Evolutionary conservation across 2,329 filamentous ascomycete species (phyloP).

Genomic region (Colletotrichum orbiculare): DNA sequence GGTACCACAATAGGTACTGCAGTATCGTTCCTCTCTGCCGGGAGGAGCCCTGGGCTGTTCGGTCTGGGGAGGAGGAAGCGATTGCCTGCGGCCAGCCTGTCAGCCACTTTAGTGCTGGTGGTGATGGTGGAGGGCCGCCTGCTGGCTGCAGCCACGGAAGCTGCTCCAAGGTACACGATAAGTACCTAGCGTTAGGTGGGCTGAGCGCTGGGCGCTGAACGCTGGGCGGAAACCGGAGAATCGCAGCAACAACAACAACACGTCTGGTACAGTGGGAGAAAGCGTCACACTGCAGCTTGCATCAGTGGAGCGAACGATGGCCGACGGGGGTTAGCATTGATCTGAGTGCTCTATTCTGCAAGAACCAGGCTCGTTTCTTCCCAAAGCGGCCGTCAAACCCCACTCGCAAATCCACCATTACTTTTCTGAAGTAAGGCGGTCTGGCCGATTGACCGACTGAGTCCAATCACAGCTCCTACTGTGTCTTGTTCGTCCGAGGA

Average conservation of each 20-base stretch:
- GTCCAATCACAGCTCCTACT: slow-evolving; percentile 24
- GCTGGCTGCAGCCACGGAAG: slow-evolving; percentile 21
- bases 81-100: not conserved
- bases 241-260: not conserved
- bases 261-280: slow-evolving; percentile 2
- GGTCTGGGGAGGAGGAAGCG: slow-evolving; percentile 3
- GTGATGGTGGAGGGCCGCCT: slow-evolving; percentile 16
- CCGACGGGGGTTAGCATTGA: not conserved
- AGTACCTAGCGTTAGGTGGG: not conserved
- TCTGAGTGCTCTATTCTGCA: slow-evolving; percentile 24
- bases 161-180: not conserved
- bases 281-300: slow-evolving; percentile 22
- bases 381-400: slow-evolving; percentile 24
- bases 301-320: not conserved
- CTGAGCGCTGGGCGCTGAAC: not conserved
- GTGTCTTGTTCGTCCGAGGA: not conserved
- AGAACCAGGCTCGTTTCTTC: slow-evolving; percentile 19
- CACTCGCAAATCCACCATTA: slow-evolving; percentile 21
- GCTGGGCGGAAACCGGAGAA: not conserved
- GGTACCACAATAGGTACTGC: too few relatives aligned
- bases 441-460: not conserved
- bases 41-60: slow-evolving; percentile 25
- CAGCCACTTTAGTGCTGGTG: not conserved
- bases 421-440: slow-evolving; percentile 19
- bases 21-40: not conserved